phyloP scores from a whole-genome alignment of 106 monocot species.

The Platanthera zijinensis region DNA sequence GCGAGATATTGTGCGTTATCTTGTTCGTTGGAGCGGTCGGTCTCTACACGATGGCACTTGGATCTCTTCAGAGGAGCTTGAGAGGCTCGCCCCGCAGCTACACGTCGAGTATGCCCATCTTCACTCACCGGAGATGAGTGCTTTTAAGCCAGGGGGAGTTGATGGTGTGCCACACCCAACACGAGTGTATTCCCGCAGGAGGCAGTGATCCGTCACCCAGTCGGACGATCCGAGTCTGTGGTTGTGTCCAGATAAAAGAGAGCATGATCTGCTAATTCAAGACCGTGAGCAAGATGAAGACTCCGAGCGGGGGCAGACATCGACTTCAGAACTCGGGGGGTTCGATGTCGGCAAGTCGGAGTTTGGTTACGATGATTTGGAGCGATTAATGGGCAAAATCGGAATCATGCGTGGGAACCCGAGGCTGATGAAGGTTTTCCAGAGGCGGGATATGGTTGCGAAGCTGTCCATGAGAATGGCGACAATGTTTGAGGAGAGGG shows the following conservation, averaged over 20 bases:
- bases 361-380: slow-evolving; percentile 55
- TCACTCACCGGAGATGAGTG: no score
- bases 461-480: slow-evolving; percentile 94
- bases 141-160: no score
- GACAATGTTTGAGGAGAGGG: slow-evolving; percentile 66
- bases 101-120: no score
- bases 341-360: slow-evolving; percentile 21
- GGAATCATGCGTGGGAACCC: slow-evolving; percentile 63
- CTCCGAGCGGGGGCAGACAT: background rate
- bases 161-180: no score
- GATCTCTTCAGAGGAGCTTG: no score
- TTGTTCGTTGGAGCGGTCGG: no score
- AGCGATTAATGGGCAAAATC: slow-evolving; percentile 79
- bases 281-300: background rate
- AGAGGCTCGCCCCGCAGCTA: no score
- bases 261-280: background rate
- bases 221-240: no score
- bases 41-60: no score
- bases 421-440: slow-evolving; percentile 92
- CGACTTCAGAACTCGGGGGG: slow-evolving; percentile 10
- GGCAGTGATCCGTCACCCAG: no score
- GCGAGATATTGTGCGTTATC: no score
- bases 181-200: no score
- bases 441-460: slow-evolving; percentile 85
- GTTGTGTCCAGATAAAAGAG: background rate